Conservation (phyloP, 805 yeast species). For the Spathaspora sp. region DNA sequence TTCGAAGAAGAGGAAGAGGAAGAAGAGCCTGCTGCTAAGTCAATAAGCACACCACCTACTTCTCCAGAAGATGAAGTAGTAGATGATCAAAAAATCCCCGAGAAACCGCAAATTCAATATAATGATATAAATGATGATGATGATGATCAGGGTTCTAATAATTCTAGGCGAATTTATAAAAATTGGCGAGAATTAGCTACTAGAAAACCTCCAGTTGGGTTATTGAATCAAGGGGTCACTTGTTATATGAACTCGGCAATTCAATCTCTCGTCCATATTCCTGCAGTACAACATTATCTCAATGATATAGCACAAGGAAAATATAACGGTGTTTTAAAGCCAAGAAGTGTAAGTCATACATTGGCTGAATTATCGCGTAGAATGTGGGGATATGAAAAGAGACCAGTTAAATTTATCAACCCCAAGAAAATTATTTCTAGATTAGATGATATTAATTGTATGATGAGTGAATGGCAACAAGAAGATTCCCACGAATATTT, state of each 20-base stretch:
- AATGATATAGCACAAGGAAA: conserved; percentile 58
- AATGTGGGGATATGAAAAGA: conserved; percentile 59
- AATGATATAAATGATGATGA: conserved; percentile 46
- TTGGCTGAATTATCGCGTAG: conserved; percentile 65
- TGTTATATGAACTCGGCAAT: conserved; percentile 96
- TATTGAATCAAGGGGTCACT: conserved; percentile 89
- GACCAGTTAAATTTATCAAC: conserved; percentile 50
- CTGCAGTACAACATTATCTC: conserved; percentile 84
- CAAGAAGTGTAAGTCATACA: conserved; percentile 59
- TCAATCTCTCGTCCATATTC: conserved; percentile 85
- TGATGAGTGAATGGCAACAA: conserved; percentile 97
- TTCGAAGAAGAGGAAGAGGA: conserved; percentile 17
- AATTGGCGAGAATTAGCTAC: conserved; percentile 60
- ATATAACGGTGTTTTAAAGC: conserved; percentile 41
- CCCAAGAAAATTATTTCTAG: conserved; percentile 72
- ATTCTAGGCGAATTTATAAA: conserved; percentile 57
- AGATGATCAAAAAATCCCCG: neutral
- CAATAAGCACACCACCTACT: conserved; percentile 8
- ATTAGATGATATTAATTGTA: conserved; percentile 81
- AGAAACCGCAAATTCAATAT: conserved; percentile 1
- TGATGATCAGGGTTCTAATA: conserved; percentile 63
- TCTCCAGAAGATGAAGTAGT: conserved; percentile 8
- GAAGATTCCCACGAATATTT: conserved; percentile 97
- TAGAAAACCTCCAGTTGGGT: conserved; percentile 62
- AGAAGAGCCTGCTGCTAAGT: conserved; percentile 1